These are phyloP conservation scores for Goffeauzyma gilvescens DNA, from an alignment of 768 basidiomycete genomes.

Conservation along the genomic window DNA sequence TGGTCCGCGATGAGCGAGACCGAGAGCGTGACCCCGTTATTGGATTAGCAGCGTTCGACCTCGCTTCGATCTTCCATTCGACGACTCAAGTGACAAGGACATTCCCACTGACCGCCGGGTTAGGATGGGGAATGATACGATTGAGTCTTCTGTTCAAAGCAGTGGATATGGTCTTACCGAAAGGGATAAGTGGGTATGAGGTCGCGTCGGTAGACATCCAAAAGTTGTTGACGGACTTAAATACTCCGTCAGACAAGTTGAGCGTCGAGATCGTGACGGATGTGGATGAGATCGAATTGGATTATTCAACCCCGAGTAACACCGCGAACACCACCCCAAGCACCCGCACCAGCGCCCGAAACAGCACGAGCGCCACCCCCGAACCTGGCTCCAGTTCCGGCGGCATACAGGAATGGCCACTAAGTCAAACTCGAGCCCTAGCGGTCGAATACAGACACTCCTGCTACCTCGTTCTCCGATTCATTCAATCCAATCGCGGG, in stretches of 20 bases:
- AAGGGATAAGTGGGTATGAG: conserved; percentile 25
- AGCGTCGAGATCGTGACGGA: conserved; percentile 4
- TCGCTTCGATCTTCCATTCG: conserved; percentile 20
- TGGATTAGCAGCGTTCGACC: conserved; percentile 21
- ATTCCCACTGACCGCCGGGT: conserved; percentile 26
- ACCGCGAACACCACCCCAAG: too few relatives aligned
- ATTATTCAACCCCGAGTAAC: too few relatives aligned
- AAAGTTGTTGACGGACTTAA: conserved; percentile 9
- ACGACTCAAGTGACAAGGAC: conserved; percentile 24
- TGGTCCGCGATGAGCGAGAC: conserved; percentile 30
- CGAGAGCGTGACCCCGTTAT: conserved; percentile 31
- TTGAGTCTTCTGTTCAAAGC: conserved; percentile 31
- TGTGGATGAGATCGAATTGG: neutral
- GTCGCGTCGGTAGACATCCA: conserved; percentile 23
- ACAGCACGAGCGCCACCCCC: neutral
- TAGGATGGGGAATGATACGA: conserved; percentile 28
- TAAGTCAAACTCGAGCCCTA: too few relatives aligned
- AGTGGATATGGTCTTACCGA: conserved; percentile 26
- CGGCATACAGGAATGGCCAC: too few relatives aligned
- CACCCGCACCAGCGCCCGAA: neutral
- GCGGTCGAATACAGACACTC: conserved; percentile 31
- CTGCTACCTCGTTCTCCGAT: conserved; percentile 24
- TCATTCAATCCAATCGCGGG: conserved; percentile 14
- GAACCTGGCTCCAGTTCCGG: too few relatives aligned
- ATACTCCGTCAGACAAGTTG: neutral